Evolutionary conservation across 2,329 filamentous ascomycete species (phyloP).

Genomic region (Aspergillus tubingensis): DNA sequence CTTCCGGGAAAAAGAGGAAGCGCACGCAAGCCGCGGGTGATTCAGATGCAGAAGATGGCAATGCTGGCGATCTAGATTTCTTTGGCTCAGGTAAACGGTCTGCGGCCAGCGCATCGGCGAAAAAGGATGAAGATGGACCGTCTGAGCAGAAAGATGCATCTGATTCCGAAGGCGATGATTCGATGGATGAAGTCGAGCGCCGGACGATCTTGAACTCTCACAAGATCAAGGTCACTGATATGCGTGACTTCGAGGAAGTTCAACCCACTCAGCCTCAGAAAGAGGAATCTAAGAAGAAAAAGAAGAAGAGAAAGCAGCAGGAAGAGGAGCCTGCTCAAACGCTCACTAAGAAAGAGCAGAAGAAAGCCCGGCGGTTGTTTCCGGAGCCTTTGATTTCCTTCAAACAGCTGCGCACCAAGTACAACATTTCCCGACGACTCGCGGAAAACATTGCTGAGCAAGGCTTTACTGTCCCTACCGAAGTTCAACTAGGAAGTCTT

Average conservation of each 20-base stretch:
- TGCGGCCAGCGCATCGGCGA: constrained; percentile 21
- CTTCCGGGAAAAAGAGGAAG: constrained; percentile 40
- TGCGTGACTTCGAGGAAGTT: constrained; percentile 56
- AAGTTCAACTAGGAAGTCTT: constrained; percentile 86
- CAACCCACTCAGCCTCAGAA: constrained; percentile 23
- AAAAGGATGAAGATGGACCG: constrained; percentile 19
- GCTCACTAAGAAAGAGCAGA: constrained; percentile 52
- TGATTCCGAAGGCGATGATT: constrained; percentile 27
- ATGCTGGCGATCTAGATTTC: constrained; percentile 37
- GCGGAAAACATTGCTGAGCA: constrained; percentile 79
- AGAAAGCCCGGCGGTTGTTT: constrained; percentile 61
- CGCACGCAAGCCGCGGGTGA: constrained; percentile 28
- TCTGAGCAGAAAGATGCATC: constrained; percentile 26
- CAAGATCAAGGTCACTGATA: constrained; percentile 78
- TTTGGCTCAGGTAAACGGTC: constrained; percentile 36
- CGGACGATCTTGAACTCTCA: constrained; percentile 75
- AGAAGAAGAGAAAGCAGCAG: constrained; percentile 57
- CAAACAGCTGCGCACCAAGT: constrained; percentile 67
- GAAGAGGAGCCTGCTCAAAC: constrained; percentile 34
- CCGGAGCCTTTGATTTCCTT: constrained; percentile 81
- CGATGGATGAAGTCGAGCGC: constrained; percentile 69
- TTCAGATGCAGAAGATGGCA: constrained; percentile 13
- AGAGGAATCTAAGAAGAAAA: constrained; percentile 52
- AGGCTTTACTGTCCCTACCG: constrained; percentile 84
- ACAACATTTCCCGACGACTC: constrained; percentile 72